Evolutionary conservation across 768 basidiomycete genomes (phyloP), one percentile per base, ranked within the genome.

Genomic region (Jaapia argillacea): DNA sequence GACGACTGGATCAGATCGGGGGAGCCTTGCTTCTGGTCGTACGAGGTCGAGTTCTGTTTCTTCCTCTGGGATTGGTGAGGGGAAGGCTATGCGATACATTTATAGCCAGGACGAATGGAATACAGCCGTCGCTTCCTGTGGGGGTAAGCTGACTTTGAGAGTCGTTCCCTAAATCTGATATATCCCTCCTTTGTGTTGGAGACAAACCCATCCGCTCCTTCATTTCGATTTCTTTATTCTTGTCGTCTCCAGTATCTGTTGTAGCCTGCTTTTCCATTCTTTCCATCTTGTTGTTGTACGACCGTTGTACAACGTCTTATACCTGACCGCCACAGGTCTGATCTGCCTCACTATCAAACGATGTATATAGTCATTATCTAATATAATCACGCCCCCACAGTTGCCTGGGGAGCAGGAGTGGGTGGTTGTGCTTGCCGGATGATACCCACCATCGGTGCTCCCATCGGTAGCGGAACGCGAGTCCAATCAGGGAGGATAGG

Each of bases 401-500:
- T 48, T 1, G 51, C 53, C 49, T 56, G 56, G 24, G 58, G 53
- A 0, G 56, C 48, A 3, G 51, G 7, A 3, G 43, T n/a, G 4
- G n/a, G 38, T 6, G 49, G 22, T 0, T 28, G 52, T 2, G 24
- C 44, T 25, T 43, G 55, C 16, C 20, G 49, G 41, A 13, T 42
- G 42, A 33, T 16, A 33, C 28, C 28, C 10, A 33, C 28, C 16
- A 33, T 58, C 3, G 83, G 81, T 14, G 87, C 85, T 24, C 83
- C 85, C 3, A 53, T 49, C 0, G 80, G 65, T 39, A 90, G 63
- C 4, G 77, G 71, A 7, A 68, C 66, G 45, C 79, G 70, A 21
- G 88, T 88, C 88, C 88, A 91, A 60, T 91, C 88, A 3, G 88
- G 88, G 26, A 90, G 60, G n/a, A n/a, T n/a, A n/a, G n/a, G n/a